These are phyloP conservation scores for Digitaria exilis DNA, from an alignment of 202 grass and related monocot genomes.

Conservation along the genomic window DNA sequence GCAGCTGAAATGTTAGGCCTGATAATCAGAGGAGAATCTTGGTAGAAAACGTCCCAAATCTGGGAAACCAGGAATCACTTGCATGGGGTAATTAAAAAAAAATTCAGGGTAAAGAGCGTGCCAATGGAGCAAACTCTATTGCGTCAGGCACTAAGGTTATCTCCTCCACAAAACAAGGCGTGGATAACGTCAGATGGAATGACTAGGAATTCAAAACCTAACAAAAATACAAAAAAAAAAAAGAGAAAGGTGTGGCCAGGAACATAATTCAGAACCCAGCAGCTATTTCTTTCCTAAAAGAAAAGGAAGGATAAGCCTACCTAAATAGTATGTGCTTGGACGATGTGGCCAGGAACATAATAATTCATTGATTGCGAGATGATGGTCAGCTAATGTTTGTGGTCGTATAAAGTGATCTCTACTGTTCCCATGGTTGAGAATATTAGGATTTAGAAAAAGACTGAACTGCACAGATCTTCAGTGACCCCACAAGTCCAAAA, in stretches of 20 bases:
- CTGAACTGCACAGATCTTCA: background rate
- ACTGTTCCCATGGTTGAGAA: background rate
- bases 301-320: background rate
- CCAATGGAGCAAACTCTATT: background rate
- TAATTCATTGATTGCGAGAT: background rate
- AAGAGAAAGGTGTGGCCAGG: background rate
- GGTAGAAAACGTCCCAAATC: background rate
- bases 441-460: background rate
- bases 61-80: background rate
- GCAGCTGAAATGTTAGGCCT: background rate
- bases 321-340: background rate
- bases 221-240: background rate
- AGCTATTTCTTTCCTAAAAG: background rate
- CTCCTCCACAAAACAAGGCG: conserved; percentile 16
- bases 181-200: background rate
- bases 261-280: background rate
- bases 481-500: background rate
- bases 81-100: background rate
- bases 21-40: conserved; percentile 14
- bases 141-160: background rate
- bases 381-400: background rate
- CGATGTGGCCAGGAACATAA: background rate
- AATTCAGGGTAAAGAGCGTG: background rate
- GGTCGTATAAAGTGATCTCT: background rate
- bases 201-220: conserved; percentile 1